Conservation (phyloP, 169 alveolate genomes). For the Plasmodium yoelii region DNA sequence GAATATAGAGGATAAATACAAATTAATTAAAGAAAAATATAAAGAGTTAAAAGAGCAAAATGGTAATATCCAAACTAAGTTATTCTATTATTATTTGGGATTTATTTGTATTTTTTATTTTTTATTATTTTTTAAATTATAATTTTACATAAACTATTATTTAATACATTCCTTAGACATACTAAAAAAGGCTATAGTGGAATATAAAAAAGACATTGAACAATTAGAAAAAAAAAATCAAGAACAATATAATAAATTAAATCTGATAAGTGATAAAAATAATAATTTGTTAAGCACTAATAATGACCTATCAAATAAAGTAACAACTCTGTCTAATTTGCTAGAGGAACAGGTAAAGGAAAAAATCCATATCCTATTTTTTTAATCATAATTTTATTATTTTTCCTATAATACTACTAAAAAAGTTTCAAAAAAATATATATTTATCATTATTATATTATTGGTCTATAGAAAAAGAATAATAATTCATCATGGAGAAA, state of each 20-base stretch:
- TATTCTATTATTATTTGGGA: neutral
- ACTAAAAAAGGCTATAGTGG: conserved; percentile 65
- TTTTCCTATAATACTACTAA: neutral
- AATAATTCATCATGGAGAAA: conserved; percentile 63
- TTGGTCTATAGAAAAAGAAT: conserved; percentile 14
- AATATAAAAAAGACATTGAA: conserved; percentile 70
- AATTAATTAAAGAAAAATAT: conserved; percentile 66
- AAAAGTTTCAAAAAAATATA: neutral
- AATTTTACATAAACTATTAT: neutral
- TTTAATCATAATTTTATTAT: neutral
- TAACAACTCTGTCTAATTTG: conserved; percentile 19
- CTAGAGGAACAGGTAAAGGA: conserved; percentile 63
- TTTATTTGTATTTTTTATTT: neutral
- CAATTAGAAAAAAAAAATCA: conserved; percentile 62
- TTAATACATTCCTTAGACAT: conserved; percentile 28
- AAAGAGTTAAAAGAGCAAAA: conserved; percentile 74
- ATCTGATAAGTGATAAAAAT: conserved; percentile 19
- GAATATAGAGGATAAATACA: conserved; percentile 72
- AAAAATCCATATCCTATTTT: neutral
- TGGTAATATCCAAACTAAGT: conserved; percentile 29
- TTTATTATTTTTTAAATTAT: neutral
- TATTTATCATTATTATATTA: neutral
- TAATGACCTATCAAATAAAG: conserved; percentile 25
- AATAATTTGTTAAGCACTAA: conserved; percentile 14
- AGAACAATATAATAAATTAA: conserved; percentile 32